Base-by-base conservation (phyloP, 495 filamentous ascomycete species). In the Daldinia decipiens region DNA sequence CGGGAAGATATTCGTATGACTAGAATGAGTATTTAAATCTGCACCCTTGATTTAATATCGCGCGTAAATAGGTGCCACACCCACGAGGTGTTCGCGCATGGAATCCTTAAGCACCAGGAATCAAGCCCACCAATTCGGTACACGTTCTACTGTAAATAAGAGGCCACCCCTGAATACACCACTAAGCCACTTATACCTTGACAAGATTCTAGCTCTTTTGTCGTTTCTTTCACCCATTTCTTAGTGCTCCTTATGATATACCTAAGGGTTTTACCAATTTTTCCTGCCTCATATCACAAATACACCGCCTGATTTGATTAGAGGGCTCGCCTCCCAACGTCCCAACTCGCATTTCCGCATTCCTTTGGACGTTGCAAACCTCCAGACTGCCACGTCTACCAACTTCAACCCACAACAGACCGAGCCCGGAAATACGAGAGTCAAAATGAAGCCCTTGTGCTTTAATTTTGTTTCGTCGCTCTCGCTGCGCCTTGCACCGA, bases 401-500 rank as follows among this genome's bases (percentile, higher is more conserved):
- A 32, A 32, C 31, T 32, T n/a, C n/a, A n/a, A n/a, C n/a, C n/a
- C n/a, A n/a, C n/a, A 36, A 36, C 32, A 0, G 11, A 12, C 5
- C 3, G 1, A 12, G 13, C 32, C 3, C 2, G 11, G 32, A 29
- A n/a, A 32, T 0, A 50, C n/a, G 24, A 36, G 31, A 9, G 36
- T 1, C 68, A 67, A 66, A 36, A 71, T 71, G 68, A 40, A 24
- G 5, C 17, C 6, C 0, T 53, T 9, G 5, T 56, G 24, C 26
- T 70, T 3, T 11, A 57, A 6, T 32, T 62, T 19, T n/a, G 21
- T 31, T 65, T 21, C 11, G 4, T 50, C 17, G 31, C 27, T 4
- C 13, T 66, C 1, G 68, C 52, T 5, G 12, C 53, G 21, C 38
- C 58, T 26, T n/a, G 17, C 55, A 15, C n/a, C n/a, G 13, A 34